These are phyloP conservation scores for Rhododendron molle DNA, from an alignment of 148 eudicot genomes.

Conservation along the genomic window DNA sequence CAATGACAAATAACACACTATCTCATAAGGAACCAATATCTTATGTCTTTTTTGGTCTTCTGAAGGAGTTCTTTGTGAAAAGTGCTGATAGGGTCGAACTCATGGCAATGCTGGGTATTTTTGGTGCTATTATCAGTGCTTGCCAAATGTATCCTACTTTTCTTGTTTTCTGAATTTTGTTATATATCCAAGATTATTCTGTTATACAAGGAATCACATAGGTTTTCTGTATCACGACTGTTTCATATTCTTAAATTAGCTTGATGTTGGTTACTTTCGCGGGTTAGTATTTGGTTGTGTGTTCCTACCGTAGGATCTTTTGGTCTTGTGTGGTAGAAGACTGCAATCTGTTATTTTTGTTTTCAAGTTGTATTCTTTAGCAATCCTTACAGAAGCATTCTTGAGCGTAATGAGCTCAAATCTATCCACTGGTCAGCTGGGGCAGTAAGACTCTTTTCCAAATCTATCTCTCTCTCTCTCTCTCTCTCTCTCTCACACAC, in stretches of 20 bases:
- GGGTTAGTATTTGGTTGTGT: background rate
- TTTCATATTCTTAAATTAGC: background rate
- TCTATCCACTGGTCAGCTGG: constrained; percentile 77
- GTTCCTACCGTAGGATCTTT: background rate
- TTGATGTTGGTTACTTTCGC: background rate
- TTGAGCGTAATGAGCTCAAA: constrained; percentile 72
- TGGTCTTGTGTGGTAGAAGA: background rate
- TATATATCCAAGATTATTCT: background rate
- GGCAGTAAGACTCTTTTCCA: constrained; percentile 45
- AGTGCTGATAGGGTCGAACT: constrained; percentile 79
- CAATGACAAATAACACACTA: background rate
- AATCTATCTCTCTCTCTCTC: background rate
- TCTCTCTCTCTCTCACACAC: background rate
- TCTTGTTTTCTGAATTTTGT: background rate
- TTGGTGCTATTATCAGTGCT: constrained; percentile 83
- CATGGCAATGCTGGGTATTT: constrained; percentile 80
- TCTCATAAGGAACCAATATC: background rate
- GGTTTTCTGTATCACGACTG: background rate
- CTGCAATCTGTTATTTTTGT: background rate
- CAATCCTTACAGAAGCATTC: constrained; percentile 51
- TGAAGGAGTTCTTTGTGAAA: constrained; percentile 82
- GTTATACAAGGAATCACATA: background rate
- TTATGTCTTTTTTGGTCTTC: constrained; percentile 2
- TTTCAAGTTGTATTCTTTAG: constrained; percentile 31
- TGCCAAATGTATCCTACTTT: constrained; percentile 76